Evolutionary conservation across 139 green algal species (phyloP), one percentile per base, ranked within the genome.

Genomic region (Chlamydomonas eustigma): DNA sequence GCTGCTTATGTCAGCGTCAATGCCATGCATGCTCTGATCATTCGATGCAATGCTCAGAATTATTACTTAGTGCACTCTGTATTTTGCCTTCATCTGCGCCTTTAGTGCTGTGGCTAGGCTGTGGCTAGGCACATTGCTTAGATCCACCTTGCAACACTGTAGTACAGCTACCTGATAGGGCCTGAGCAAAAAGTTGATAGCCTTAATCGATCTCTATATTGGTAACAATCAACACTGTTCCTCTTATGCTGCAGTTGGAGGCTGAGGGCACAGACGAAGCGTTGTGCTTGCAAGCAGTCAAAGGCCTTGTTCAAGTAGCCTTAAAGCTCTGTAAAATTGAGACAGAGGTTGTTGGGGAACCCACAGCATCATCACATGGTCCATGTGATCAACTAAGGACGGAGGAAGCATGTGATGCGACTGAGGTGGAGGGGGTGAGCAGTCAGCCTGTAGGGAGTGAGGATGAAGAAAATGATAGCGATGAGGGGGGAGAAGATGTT

Each of bases 241-340:
- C 65, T n/a, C 3, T 33, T 33, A 28, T 33, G 37, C 58, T 18
- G 1, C 6, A 58, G 4, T 1, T 33, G 22, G 64, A 93, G 65
- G 82, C 75, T 3, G 81, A 90, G 2, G 78, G 32, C 0, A 80
- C 83, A 2, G 92, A 97, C 65, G 94, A 95, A 32, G 82, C 72
- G n/a, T 74, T 32, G 8, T 73, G 66, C 92, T 67, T 88, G 83
- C 52, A 83, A 78, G 51, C 93, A 96, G 81, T 86, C 52, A 24
- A 6, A 72, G 72, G 2, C 38, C 36, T 75, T 67, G 22, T 33
- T 52, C 0, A 71, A 58, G 63, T 44, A 44, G 32, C 44, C 12
- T 63, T 63, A 65, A 68, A 18, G 31, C 37, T 34, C 4, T 24
- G 32, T 35, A 33, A 3, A 50, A 37, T 22, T 64, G 58, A 64